Conservation (phyloP, 1,284 basidiomycete species). For the Amylostereum areolatum region DNA sequence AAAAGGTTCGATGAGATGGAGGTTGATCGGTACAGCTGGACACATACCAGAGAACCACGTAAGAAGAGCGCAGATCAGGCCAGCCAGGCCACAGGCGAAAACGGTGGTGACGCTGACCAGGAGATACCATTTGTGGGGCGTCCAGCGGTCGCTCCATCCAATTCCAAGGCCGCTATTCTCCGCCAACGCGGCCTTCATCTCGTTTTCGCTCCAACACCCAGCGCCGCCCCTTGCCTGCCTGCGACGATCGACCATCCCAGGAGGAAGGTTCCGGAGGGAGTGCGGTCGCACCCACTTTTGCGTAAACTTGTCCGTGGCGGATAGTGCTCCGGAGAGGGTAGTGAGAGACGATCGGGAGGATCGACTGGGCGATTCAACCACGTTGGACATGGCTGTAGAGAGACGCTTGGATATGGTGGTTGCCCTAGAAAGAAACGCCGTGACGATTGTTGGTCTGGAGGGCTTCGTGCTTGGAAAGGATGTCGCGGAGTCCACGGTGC, state of each 20-base stretch:
- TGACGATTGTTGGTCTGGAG: too few species aligned
- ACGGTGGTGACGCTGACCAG: slow-evolving; percentile 45
- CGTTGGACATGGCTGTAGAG: too few species aligned
- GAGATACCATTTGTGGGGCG: slow-evolving; percentile 50
- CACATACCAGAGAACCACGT: slow-evolving; percentile 56
- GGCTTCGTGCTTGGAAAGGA: too few species aligned
- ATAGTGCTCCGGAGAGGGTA: slow-evolving; percentile 6
- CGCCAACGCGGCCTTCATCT: slow-evolving; percentile 26
- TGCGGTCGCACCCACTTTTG: slow-evolving; percentile 46
- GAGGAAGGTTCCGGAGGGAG: slow-evolving; percentile 28
- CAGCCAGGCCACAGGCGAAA: slow-evolving; percentile 41
- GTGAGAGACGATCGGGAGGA: too few species aligned
- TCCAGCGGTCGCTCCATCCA: slow-evolving; percentile 41
- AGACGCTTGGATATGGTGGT: too few species aligned
- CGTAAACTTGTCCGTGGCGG: slow-evolving; percentile 39
- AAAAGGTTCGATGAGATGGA: background rate
- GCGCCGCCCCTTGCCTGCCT: slow-evolving; percentile 2
- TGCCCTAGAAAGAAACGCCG: too few species aligned
- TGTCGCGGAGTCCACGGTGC: too few species aligned
- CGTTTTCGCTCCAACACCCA: slow-evolving; percentile 14
- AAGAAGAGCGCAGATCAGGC: slow-evolving; percentile 40
- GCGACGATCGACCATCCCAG: too few species aligned
- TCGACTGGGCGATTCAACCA: too few species aligned
- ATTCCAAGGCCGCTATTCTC: slow-evolving; percentile 33
- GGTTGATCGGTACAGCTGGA: background rate